These are phyloP conservation scores for Diaporthe sp. DNA, from an alignment of 2,329 filamentous ascomycete genomes.

Conservation along the genomic window DNA sequence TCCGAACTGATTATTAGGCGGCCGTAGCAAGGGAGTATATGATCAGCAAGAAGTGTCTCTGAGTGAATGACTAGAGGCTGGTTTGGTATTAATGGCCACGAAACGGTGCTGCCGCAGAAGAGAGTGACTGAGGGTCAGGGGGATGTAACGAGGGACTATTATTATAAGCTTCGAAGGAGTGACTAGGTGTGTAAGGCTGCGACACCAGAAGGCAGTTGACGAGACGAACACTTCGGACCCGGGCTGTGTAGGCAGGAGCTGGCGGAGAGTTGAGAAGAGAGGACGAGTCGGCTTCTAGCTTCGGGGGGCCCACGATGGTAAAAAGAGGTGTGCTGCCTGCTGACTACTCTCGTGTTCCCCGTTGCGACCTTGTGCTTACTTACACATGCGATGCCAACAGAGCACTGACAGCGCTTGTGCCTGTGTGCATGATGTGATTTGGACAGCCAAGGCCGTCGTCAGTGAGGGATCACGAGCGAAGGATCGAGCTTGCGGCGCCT, in stretches of 20 bases:
- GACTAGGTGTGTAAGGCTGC: slow-evolving; percentile 35
- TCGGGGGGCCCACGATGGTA: slow-evolving; percentile 4
- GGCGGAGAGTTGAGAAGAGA: slow-evolving; percentile 16
- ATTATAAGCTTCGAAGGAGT: slow-evolving; percentile 30
- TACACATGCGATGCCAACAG: slow-evolving; percentile 11
- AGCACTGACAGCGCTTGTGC: not conserved
- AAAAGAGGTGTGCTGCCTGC: slow-evolving; percentile 33
- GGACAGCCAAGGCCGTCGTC: slow-evolving; percentile 19
- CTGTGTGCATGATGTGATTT: slow-evolving; percentile 30
- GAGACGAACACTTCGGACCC: slow-evolving; percentile 18
- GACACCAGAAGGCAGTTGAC: slow-evolving; percentile 32
- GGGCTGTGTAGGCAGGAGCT: slow-evolving; percentile 10
- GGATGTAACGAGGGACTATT: slow-evolving; percentile 34
- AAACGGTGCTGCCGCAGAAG: slow-evolving; percentile 17
- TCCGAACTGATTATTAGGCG: slow-evolving; percentile 3
- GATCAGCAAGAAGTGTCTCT: slow-evolving; percentile 25
- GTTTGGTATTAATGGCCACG: slow-evolving; percentile 24
- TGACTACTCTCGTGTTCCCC: slow-evolving; percentile 20
- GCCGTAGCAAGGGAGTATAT: slow-evolving; percentile 10
- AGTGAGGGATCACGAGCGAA: slow-evolving; percentile 24
- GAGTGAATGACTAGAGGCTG: slow-evolving; percentile 29
- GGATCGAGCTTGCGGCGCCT: slow-evolving; percentile 13
- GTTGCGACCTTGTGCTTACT: slow-evolving; percentile 21
- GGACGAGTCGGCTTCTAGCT: not conserved
- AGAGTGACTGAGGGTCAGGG: slow-evolving; percentile 31